These are phyloP conservation scores for Pyrus pyrifolia DNA, from an alignment of 306 rosid species.

Conservation along the genomic window DNA sequence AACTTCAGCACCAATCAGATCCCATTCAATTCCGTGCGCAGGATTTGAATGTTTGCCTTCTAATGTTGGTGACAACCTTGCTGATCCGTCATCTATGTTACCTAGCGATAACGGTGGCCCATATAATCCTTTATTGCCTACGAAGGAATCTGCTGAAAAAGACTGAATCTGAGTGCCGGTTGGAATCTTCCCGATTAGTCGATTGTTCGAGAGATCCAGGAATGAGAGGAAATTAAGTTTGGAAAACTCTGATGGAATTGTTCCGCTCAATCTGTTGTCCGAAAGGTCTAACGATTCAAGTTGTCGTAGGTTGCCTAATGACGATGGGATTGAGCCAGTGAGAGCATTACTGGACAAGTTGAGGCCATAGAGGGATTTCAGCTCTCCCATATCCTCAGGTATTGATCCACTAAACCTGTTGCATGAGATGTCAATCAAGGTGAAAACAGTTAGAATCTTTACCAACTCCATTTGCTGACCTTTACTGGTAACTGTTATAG, in stretches of 20 bases:
- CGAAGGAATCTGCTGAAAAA: background rate
- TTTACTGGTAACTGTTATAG: constrained; percentile 17
- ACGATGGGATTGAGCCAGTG: constrained; percentile 21
- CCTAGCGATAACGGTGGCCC: constrained; percentile 11
- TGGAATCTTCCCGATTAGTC: too few relatives aligned
- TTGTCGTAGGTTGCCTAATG: constrained; percentile 5
- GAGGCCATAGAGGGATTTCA: constrained; percentile 19
- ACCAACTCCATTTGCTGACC: constrained; percentile 22
- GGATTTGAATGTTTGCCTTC: background rate
- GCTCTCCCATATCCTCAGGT: constrained; percentile 9
- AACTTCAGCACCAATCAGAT: too few relatives aligned
- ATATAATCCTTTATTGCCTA: constrained; percentile 22
- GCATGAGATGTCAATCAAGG: constrained; percentile 25
- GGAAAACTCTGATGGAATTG: constrained; percentile 11
- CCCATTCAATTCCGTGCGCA: background rate
- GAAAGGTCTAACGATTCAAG: constrained; percentile 39
- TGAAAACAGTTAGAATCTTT: constrained; percentile 26
- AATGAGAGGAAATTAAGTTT: constrained; percentile 17
- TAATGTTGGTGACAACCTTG: background rate
- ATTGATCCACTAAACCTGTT: constrained; percentile 25
- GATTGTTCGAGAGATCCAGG: too few relatives aligned
- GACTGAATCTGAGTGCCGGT: background rate
- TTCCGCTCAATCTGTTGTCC: constrained; percentile 7
- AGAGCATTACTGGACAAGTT: constrained; percentile 18
- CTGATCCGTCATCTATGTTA: background rate